Evolutionary conservation across 257 asterid species (phyloP), one percentile per base, ranked within the genome.

Genomic region (Capsicum baccatum): DNA sequence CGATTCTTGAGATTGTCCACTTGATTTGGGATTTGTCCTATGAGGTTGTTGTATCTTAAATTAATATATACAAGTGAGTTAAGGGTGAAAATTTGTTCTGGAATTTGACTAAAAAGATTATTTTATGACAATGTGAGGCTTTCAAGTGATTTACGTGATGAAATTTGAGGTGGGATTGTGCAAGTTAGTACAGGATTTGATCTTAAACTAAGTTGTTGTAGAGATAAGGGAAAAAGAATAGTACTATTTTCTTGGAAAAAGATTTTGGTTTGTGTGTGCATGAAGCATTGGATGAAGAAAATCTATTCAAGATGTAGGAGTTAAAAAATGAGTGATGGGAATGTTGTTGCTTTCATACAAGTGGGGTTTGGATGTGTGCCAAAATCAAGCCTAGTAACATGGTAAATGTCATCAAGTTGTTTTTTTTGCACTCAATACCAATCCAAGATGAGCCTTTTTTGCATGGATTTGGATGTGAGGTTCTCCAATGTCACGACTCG

Each of bases 51-150:
- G 69, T 94, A 94, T 91, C 98, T 94, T 76, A 94, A 83, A 81
- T 94, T 97, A 76, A 94, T 91, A 86, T 93, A 97, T 0, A 93
- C 39, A 14, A 94, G 95, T 48, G 93, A 87, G 84, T 62, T 80
- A 76, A 92, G 59, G 37, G 79, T 69, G 86, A 92, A 91, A 70
- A 93, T 83, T 69, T 84, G 85, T 12, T n/a, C 85, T 0, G 97
- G 97, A 82, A 94, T 88, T 60, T 35, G 39, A 0, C 97, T 97
- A 8, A 88, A 59, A 1, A 94, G 88, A 79, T n/a, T 76, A 93
- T 94, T 94, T 48, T 93, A 96, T 2, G 97, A 92, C 88, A 94
- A 84, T 68, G 97, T 93, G 86, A 94, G 96, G 83, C 93, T 89
- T 84, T 92, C 92, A 16, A 94, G 97, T 5, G 97, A 90, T 15